Evolutionary conservation across 164 flowering plant species (phyloP).

Genomic region (Saururus chinensis): DNA sequence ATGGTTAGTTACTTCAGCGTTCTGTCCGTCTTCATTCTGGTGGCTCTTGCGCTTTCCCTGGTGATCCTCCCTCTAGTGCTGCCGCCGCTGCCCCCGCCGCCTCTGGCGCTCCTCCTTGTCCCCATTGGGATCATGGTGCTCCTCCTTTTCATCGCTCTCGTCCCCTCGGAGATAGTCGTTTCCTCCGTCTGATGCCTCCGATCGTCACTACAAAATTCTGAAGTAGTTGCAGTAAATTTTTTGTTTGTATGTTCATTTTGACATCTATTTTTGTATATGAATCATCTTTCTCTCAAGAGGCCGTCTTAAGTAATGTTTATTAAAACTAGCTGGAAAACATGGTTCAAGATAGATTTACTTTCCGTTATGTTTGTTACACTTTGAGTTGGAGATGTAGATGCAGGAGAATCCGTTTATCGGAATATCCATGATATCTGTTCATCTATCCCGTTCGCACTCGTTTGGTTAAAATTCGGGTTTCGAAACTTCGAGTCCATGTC

Average conservation of each 20-base stretch:
- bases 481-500: too few relatives aligned
- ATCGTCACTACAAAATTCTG: background rate
- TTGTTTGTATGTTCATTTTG: background rate
- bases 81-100: conserved; percentile 12
- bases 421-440: too few relatives aligned
- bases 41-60: conserved; percentile 3
- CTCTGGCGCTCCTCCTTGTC: conserved; percentile 6
- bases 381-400: too few relatives aligned
- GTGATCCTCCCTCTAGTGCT: conserved; percentile 7
- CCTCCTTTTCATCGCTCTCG: conserved; percentile 7
- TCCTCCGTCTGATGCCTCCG: background rate
- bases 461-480: too few relatives aligned
- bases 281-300: too few relatives aligned
- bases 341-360: too few relatives aligned
- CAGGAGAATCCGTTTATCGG: too few relatives aligned
- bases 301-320: too few relatives aligned
- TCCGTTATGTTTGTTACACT: too few relatives aligned
- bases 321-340: too few relatives aligned
- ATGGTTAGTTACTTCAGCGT: conserved; percentile 5
- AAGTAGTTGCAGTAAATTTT: background rate
- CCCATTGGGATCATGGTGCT: conserved; percentile 9
- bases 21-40: conserved; percentile 1
- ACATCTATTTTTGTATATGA: too few relatives aligned
- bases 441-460: too few relatives aligned
- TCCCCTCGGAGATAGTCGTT: conserved; percentile 4